Base-by-base conservation (phyloP, 305 asterid species). In the Ajuga reptans region DNA sequence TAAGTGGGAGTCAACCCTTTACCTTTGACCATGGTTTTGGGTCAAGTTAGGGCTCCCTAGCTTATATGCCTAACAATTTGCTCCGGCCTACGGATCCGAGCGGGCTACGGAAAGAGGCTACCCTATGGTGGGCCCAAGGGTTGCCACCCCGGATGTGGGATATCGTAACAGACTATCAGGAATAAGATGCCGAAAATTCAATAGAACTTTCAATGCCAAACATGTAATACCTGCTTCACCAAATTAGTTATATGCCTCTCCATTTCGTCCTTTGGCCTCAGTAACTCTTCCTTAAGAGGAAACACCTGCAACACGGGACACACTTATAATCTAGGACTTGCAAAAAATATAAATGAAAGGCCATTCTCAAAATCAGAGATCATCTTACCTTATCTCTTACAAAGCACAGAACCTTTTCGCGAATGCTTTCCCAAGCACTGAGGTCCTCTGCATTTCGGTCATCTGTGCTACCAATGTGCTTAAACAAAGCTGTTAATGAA, bases 241-340 rank as follows among this genome's bases (percentile, higher is more conserved):
- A 90, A 77, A 77, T 87, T 81, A 72, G 97, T 86, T 51, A 92
- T 72, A 69, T 90, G 97, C 70, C 95, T 87, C 84, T 92, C 97
- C 93, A 88, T 86, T 77, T 84, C 85, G 69, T 85, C 98, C 75
- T 81, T 85, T 6, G 98, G 98, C 64, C 77, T 87, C 78, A 92
- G 82, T 74, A 92, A 71, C 84, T 92, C 97, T 21, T 77, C 81
- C 76, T 88, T 92, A 66, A 90, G 82, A 78, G 96, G 89, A 66
- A 92, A 92, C 72, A 90, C 98, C 97, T 92, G 82, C 45, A 58
- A 74, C 72, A 41, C 33, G 46, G 74, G 54, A 37, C 53, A 17
- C 52, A 55, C 9, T 64, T 61, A 69, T 29, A 67, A 51, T 45
- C 72, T 33, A 66, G 68, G 31, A 53, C 50, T 34, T 45, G 52